These are phyloP conservation scores for Ustilago crameri DNA, from an alignment of 1,284 basidiomycete species.

Conservation along the genomic window DNA sequence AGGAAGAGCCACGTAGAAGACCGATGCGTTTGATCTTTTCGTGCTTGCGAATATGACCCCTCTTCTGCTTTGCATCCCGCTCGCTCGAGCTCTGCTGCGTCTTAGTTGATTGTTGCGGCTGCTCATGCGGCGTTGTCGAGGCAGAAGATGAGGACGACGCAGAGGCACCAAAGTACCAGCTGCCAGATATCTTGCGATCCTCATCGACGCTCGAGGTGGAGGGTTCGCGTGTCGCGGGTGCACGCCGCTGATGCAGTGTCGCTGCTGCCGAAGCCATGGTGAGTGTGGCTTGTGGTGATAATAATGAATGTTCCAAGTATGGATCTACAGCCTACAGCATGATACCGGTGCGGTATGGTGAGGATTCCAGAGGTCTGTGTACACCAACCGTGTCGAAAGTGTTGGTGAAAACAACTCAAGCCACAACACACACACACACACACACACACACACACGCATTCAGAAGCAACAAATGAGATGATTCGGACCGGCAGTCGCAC, in stretches of 20 bases:
- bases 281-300: neutral
- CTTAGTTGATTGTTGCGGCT: neutral
- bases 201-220: conserved; percentile 45
- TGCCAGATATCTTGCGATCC: conserved; percentile 45
- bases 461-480: neutral
- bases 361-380: too few relatives aligned
- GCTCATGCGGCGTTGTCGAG: neutral
- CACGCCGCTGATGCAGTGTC: conserved; percentile 21
- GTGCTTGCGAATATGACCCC: conserved; percentile 40
- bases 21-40: conserved; percentile 48
- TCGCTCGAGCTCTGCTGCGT: neutral
- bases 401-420: too few relatives aligned
- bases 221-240: conserved; percentile 30
- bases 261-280: conserved; percentile 22
- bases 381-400: too few relatives aligned
- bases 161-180: conserved; percentile 7
- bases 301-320: neutral
- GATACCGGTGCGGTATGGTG: too few relatives aligned
- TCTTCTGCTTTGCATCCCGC: conserved; percentile 12
- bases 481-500: neutral
- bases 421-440: too few relatives aligned
- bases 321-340: conserved; percentile 9
- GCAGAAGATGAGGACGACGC: conserved; percentile 2
- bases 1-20: conserved; percentile 45
- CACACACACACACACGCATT: too few relatives aligned